phyloP scores from a whole-genome alignment of 768 basidiomycete species.

The Termitomyces sp. region DNA sequence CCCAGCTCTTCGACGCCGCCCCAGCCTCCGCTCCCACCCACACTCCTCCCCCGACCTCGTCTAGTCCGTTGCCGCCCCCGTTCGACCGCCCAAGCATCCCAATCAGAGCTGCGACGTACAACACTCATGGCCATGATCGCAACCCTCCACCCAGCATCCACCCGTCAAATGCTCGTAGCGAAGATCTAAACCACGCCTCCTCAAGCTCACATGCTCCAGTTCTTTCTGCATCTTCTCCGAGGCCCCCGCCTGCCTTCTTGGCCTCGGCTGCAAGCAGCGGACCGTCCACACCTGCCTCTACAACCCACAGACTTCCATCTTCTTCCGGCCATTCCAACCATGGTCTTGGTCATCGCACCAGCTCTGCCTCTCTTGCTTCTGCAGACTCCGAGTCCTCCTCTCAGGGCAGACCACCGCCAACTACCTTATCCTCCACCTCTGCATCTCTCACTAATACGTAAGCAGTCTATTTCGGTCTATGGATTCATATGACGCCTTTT shows the following conservation, averaged over 20 bases:
- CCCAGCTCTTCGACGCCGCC: slow-evolving; percentile 20
- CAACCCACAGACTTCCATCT: slow-evolving; percentile 41
- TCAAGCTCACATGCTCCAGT: slow-evolving; percentile 21
- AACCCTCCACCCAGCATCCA: slow-evolving; percentile 33
- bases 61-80: slow-evolving; percentile 21
- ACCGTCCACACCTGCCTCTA: slow-evolving; percentile 53
- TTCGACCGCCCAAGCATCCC: slow-evolving; percentile 44
- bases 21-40: slow-evolving; percentile 17
- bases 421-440: slow-evolving; percentile 54
- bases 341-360: slow-evolving; percentile 39
- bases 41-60: slow-evolving; percentile 27
- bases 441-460: slow-evolving; percentile 54
- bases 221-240: slow-evolving; percentile 31
- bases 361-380: slow-evolving; percentile 46
- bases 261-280: slow-evolving; percentile 40
- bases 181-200: slow-evolving; percentile 59
- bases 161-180: slow-evolving; percentile 55
- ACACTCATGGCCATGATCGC: slow-evolving; percentile 49
- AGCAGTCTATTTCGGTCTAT: slow-evolving; percentile 23
- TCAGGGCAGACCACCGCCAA: slow-evolving; percentile 39
- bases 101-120: slow-evolving; percentile 61
- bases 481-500: slow-evolving; percentile 8
- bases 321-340: slow-evolving; percentile 47
- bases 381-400: slow-evolving; percentile 50
- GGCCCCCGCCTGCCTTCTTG: slow-evolving; percentile 41